Conservation (phyloP, 805 yeast genomes). For the Priceomyces castillae region DNA sequence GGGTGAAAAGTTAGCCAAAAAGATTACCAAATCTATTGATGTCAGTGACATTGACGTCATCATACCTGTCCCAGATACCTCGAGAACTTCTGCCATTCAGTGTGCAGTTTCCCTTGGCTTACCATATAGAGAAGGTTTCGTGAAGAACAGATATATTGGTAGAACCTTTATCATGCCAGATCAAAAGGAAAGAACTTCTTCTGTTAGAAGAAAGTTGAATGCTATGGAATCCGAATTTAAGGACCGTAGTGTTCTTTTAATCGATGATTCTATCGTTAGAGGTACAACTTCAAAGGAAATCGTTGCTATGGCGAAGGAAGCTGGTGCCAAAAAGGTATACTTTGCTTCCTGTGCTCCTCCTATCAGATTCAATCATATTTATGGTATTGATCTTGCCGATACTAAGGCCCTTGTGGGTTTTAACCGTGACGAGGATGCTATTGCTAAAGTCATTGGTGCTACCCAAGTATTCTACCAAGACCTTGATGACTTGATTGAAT, state of each 20-base stretch:
- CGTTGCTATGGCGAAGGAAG: slow-evolving; percentile 97
- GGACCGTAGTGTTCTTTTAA: slow-evolving; percentile 80
- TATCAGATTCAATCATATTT: slow-evolving; percentile 92
- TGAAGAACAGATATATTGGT: slow-evolving; percentile 94
- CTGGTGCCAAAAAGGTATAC: slow-evolving; percentile 93
- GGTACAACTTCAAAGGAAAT: slow-evolving; percentile 97
- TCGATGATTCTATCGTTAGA: slow-evolving; percentile 95
- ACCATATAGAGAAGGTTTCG: slow-evolving; percentile 95
- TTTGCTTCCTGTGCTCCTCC: slow-evolving; percentile 98
- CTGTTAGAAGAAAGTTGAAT: slow-evolving; percentile 90
- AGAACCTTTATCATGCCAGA: slow-evolving; percentile 98
- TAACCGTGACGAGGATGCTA: slow-evolving; percentile 68
- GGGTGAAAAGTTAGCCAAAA: slow-evolving; percentile 87
- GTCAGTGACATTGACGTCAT: slow-evolving; percentile 76
- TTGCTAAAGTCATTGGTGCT: slow-evolving; percentile 79
- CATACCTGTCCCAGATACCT: slow-evolving; percentile 96
- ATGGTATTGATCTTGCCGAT: slow-evolving; percentile 97
- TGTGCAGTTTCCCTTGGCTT: slow-evolving; percentile 77
- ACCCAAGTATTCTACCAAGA: slow-evolving; percentile 89
- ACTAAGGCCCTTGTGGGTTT: slow-evolving; percentile 91
- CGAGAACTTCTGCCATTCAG: slow-evolving; percentile 93
- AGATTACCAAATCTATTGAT: slow-evolving; percentile 47
- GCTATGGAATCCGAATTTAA: slow-evolving; percentile 94
- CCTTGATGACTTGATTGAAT: slow-evolving; percentile 74
- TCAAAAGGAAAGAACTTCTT: slow-evolving; percentile 88